A percentile compares a stretch with the other conserved stretches of the same genome.
Evolutionary conservation across 2,329 filamentous ascomycete genomes (phyloP).

Genomic region (Teratosphaeriaceae sp.): DNA sequence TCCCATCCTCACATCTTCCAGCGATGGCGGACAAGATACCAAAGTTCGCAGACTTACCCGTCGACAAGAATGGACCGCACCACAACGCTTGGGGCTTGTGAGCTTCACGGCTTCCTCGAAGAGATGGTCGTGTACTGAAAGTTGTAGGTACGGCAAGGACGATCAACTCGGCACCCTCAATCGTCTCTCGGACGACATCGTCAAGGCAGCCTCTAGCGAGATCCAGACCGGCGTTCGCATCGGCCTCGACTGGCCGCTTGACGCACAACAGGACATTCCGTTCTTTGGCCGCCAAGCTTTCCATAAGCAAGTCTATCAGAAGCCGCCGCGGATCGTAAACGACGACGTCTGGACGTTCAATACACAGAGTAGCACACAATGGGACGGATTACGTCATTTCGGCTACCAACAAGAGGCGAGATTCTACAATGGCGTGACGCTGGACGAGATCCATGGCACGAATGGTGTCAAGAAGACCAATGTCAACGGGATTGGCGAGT

Average conservation of each 20-base stretch:
- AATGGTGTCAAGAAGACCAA: conserved; percentile 28
- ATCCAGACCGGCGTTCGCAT: conserved; percentile 52
- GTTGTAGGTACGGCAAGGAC: conserved; percentile 46
- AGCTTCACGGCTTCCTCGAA: conserved; percentile 4
- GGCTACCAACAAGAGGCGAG: conserved; percentile 41
- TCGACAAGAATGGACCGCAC: conserved; percentile 42
- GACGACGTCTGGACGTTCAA: conserved; percentile 50
- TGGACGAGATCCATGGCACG: conserved; percentile 35
- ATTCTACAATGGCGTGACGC: conserved; percentile 33
- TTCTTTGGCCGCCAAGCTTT: conserved; percentile 53
- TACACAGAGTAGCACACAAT: conserved; percentile 21
- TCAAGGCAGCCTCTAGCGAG: conserved; percentile 44
- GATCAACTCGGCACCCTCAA: conserved; percentile 58
- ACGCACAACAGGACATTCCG: conserved; percentile 46
- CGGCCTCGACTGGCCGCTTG: conserved; percentile 55
- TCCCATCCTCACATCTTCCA: too few relatives aligned
- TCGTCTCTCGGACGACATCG: conserved; percentile 49
- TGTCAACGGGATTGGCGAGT: conserved; percentile 41
- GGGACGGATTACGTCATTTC: conserved; percentile 51
- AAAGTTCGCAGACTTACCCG: conserved; percentile 42
- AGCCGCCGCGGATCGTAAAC: conserved; percentile 48
- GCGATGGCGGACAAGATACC: conserved; percentile 32
- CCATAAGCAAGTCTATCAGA: conserved; percentile 48
- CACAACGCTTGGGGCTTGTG: conserved; percentile 35
- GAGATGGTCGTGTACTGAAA: not conserved